Conservation (phyloP, 441 rosid species). For the Pelargonium australe region DNA sequence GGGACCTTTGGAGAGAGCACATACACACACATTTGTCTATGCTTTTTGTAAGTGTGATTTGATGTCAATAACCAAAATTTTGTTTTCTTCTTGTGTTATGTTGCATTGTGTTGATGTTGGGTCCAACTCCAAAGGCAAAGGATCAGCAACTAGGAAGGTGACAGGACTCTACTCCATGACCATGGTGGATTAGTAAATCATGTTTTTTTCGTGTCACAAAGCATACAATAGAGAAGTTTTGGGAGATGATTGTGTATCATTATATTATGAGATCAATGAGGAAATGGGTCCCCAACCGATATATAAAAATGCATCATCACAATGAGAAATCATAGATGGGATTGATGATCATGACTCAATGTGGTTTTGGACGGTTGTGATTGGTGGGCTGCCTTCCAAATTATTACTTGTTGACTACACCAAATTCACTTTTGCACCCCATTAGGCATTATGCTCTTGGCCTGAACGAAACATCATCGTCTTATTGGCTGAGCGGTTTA, state of each 20-base stretch:
- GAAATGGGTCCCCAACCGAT: not conserved
- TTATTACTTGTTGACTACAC: constrained; percentile 7
- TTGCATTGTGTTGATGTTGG: not conserved
- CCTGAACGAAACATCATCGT: no score
- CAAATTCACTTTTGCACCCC: not conserved
- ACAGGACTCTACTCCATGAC: not conserved
- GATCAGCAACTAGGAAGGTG: not conserved
- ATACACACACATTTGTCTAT: not conserved
- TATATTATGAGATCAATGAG: not conserved
- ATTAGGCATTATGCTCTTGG: no score
- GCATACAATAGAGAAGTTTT: not conserved
- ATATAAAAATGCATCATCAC: not conserved
- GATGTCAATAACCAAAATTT: not conserved
- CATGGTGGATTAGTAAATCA: no score
- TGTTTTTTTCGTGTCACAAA: not conserved
- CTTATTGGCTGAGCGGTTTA: no score
- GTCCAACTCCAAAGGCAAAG: constrained; percentile 1
- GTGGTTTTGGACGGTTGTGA: constrained; percentile 4
- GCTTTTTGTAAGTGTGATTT: constrained; percentile 1
- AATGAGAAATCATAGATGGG: not conserved
- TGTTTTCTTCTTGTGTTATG: constrained; percentile 5
- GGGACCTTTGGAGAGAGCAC: not conserved
- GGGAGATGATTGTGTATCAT: not conserved
- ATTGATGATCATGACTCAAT: not conserved
- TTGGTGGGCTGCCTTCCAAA: not conserved